Evolutionary conservation across 257 asterid genomes (phyloP).

Genomic region (Penstemon eatonii): DNA sequence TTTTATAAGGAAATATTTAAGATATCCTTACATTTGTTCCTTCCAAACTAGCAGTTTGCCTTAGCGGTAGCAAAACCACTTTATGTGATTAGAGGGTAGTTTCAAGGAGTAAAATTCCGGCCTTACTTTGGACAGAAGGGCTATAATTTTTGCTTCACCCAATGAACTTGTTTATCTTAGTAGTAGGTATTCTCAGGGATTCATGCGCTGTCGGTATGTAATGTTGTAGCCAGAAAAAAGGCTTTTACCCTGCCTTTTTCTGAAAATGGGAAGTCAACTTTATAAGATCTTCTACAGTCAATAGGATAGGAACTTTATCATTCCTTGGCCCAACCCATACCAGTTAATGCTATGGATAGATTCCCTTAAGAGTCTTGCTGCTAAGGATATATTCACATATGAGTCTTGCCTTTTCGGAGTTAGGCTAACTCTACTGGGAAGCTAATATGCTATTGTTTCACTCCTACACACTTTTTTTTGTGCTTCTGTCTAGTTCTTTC

Average conservation of each 20-base stretch:
- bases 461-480: not conserved
- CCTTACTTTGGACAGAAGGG: no score
- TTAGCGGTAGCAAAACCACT: no score
- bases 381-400: not conserved
- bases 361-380: not conserved
- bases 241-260: not conserved
- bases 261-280: not conserved
- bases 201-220: no score
- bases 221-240: not conserved
- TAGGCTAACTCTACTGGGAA: not conserved
- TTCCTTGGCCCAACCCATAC: not conserved
- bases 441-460: not conserved
- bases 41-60: no score
- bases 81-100: no score
- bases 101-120: no score
- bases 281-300: not conserved
- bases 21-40: no score
- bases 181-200: no score
- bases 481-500: not conserved
- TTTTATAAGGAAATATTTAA: no score
- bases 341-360: not conserved
- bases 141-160: slow-evolving; percentile 2
- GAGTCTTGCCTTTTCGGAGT: not conserved
- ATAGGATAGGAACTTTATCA: not conserved
- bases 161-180: slow-evolving; percentile 4